Conservation (phyloP, 768 basidiomycete species). For the Lactarius pseudohatsudake region DNA sequence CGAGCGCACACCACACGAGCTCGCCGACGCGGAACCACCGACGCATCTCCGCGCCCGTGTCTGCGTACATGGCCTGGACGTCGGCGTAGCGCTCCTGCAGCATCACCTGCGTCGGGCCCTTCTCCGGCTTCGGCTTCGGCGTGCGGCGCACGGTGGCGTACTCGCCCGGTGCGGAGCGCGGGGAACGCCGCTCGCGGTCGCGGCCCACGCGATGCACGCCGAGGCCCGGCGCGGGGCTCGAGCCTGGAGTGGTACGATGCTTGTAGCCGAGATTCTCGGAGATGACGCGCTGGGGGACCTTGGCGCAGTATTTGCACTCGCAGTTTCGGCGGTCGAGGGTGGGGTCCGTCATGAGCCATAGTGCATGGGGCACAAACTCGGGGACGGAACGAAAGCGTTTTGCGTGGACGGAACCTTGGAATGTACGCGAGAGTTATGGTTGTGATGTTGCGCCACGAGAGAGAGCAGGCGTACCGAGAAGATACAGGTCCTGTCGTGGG, state of each 20-base stretch:
- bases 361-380: slow-evolving; percentile 82
- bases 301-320: slow-evolving; percentile 75
- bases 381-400: slow-evolving; percentile 75
- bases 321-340: slow-evolving; percentile 52
- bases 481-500: slow-evolving; percentile 75
- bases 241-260: slow-evolving; percentile 25
- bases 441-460: not conserved
- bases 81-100: slow-evolving; percentile 64
- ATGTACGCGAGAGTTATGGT: too few relatives aligned
- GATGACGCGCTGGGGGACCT: slow-evolving; percentile 67
- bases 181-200: slow-evolving; percentile 19
- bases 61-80: slow-evolving; percentile 55
- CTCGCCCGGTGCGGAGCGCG: slow-evolving; percentile 33
- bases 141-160: slow-evolving; percentile 44
- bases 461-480: slow-evolving; percentile 53
- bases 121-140: slow-evolving; percentile 38
- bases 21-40: slow-evolving; percentile 70
- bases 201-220: slow-evolving; percentile 25
- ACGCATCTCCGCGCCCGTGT: slow-evolving; percentile 45
- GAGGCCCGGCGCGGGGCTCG: slow-evolving; percentile 12
- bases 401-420: slow-evolving; percentile 41
- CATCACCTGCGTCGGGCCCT: slow-evolving; percentile 47
- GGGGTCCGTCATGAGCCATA: slow-evolving; percentile 68
- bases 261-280: slow-evolving; percentile 56
- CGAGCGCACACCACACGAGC: slow-evolving; percentile 66